Conservation (phyloP, 371 early-diverging fungal genomes). For the Lichtheimia corymbifera region DNA sequence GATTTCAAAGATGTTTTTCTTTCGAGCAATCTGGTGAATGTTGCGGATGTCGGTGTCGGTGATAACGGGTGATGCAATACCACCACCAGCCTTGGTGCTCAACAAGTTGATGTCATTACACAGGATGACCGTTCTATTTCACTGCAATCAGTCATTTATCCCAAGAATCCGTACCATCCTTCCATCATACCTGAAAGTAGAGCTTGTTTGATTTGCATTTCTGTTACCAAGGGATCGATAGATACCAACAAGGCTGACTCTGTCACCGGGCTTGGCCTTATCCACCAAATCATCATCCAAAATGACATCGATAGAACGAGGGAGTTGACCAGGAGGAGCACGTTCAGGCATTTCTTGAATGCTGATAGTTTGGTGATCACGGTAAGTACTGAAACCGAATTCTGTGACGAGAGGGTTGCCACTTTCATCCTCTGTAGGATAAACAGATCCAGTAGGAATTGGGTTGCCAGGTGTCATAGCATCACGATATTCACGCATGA, state of each 20-base stretch:
- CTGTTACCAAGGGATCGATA: constrained; percentile 89
- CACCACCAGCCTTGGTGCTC: constrained; percentile 75
- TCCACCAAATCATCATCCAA: constrained; percentile 98
- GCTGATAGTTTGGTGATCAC: constrained; percentile 94
- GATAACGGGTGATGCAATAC: constrained; percentile 59
- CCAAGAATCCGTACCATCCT: background rate
- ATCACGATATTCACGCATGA: constrained; percentile 92
- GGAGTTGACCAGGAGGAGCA: constrained; percentile 97
- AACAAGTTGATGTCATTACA: constrained; percentile 89
- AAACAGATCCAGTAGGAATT: constrained; percentile 72
- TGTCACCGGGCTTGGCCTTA: constrained; percentile 97
- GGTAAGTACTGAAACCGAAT: constrained; percentile 93
- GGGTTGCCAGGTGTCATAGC: constrained; percentile 55
- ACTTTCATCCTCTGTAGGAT: constrained; percentile 91
- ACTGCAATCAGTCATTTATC: background rate
- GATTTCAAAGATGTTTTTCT: constrained; percentile 79
- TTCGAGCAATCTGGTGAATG: constrained; percentile 77
- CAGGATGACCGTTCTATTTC: constrained; percentile 82
- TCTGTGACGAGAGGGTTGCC: constrained; percentile 93
- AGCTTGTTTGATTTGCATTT: constrained; percentile 75
- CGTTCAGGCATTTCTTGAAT: constrained; percentile 99
- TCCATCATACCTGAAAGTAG: constrained; percentile 73
- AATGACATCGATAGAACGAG: constrained; percentile 96
- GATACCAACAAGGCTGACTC: constrained; percentile 95
- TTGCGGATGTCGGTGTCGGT: constrained; percentile 83